Percentiles rank a stretch among this genome's conserved stretches.
These are phyloP conservation scores for Paramecium pentaurelia DNA, from an alignment of 73 alveolate genomes.

Conservation along the genomic window DNA sequence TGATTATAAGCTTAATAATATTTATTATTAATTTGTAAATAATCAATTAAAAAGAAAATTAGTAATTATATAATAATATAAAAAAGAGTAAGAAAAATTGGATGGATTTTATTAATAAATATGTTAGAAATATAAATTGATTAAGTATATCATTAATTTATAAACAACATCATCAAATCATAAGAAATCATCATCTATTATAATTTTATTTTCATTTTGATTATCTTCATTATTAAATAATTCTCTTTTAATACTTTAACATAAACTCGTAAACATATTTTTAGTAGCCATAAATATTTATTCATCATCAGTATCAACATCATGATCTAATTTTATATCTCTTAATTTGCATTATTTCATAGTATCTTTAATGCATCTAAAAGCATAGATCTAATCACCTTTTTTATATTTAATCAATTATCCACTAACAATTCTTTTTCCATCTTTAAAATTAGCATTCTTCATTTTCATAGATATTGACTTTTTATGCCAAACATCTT, in stretches of 20 bases:
- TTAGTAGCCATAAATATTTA: neutral
- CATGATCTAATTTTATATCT: neutral
- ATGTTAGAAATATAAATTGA: neutral
- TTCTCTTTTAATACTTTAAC: neutral
- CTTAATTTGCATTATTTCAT: neutral
- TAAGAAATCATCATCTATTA: neutral
- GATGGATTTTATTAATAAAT: neutral
- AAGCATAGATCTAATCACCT: neutral
- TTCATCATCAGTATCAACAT: constrained; percentile 23
- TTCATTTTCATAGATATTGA: neutral
- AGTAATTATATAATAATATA: neutral
- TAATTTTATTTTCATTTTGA: neutral
- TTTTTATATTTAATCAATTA: neutral
- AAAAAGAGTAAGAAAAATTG: neutral
- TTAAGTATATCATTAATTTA: neutral
- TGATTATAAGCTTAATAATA: neutral
- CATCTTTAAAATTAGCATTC: neutral
- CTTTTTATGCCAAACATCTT: constrained; percentile 1
- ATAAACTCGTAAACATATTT: neutral
- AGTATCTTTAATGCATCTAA: neutral
- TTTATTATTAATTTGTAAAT: neutral
- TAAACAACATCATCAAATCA: neutral
- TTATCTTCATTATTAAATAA: neutral
- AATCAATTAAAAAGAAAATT: neutral
- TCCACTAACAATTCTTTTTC: neutral